Percentiles rank a stretch among this genome's conserved stretches.
These are phyloP conservation scores for Emmonsiellopsis sp. DNA, from an alignment of 2,329 filamentous ascomycete genomes.

Conservation along the genomic window DNA sequence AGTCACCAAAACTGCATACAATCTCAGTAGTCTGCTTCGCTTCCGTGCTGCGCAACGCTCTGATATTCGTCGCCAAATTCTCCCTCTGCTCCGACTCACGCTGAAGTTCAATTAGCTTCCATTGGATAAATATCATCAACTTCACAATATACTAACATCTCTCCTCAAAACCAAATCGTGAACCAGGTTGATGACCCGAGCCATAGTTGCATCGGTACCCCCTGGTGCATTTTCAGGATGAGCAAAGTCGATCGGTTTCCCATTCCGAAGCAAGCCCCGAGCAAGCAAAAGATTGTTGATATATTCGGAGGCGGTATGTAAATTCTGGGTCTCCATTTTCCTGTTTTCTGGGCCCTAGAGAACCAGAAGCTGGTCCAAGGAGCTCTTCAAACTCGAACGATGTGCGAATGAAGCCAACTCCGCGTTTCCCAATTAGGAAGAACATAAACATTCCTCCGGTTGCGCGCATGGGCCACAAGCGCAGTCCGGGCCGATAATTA, in stretches of 20 bases:
- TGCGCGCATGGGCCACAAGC: conserved; percentile 11
- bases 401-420: background rate
- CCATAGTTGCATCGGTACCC: conserved; percentile 60
- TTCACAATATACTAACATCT: conserved; percentile 59
- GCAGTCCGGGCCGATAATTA: conserved; percentile 11
- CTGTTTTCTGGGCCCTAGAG: background rate
- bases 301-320: conserved; percentile 54
- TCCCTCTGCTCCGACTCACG: conserved; percentile 86
- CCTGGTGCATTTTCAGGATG: conserved; percentile 56
- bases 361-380: background rate
- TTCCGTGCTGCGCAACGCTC: conserved; percentile 64
- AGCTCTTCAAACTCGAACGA: background rate
- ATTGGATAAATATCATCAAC: conserved; percentile 49
- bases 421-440: conserved; percentile 30
- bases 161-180: conserved; percentile 86
- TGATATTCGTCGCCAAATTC: conserved; percentile 68
- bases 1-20: conserved; percentile 31
- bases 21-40: conserved; percentile 64
- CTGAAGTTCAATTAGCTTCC: conserved; percentile 35
- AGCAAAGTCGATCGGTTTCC: conserved; percentile 64
- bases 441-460: conserved; percentile 33
- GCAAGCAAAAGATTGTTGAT: conserved; percentile 59
- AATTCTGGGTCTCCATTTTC: conserved; percentile 40
- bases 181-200: conserved; percentile 80
- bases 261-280: conserved; percentile 52